Conservation (phyloP, 2,329 filamentous ascomycete species). For the Anthostomella pinea region DNA sequence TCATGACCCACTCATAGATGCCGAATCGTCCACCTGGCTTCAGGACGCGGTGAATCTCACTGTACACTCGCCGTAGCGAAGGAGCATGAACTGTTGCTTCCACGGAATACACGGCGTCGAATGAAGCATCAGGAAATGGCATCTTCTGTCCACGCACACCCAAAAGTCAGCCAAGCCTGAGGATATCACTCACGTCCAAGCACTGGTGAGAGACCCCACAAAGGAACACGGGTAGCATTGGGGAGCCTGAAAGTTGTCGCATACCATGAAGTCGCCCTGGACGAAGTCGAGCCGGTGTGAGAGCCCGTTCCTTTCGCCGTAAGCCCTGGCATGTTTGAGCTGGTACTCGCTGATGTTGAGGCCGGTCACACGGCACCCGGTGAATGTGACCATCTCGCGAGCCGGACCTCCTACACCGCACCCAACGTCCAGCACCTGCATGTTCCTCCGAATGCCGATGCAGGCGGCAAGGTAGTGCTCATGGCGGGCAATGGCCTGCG, state of each 20-base stretch:
- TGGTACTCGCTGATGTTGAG: conserved; percentile 99
- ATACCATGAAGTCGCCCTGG: conserved; percentile 94
- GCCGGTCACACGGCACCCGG: conserved; percentile 82
- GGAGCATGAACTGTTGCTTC: conserved; percentile 96
- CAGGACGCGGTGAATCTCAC: conserved; percentile 88
- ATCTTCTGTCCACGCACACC: too few relatives aligned
- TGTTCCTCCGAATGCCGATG: conserved; percentile 80
- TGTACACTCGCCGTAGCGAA: conserved; percentile 85
- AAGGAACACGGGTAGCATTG: conserved; percentile 3
- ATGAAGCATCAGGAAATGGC: conserved; percentile 86
- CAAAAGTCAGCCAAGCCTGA: too few relatives aligned
- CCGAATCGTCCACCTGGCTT: conserved; percentile 96
- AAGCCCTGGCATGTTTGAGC: conserved; percentile 86
- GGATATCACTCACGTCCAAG: too few relatives aligned
- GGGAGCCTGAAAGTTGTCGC: conserved; percentile 11
- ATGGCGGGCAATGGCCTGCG: conserved; percentile 89
- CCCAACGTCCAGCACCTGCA: conserved; percentile 92
- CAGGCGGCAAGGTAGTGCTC: conserved; percentile 95
- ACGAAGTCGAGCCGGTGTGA: conserved; percentile 77
- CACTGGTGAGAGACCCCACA: too few relatives aligned
- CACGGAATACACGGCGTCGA: conserved; percentile 95
- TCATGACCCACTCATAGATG: conserved; percentile 99
- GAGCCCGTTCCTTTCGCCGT: conserved; percentile 79
- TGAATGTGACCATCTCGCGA: conserved; percentile 94
- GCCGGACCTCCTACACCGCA: conserved; percentile 96